phyloP scores from a whole-genome alignment of 2,329 filamentous ascomycete genomes.

The Pestalotiopsis sp. region DNA sequence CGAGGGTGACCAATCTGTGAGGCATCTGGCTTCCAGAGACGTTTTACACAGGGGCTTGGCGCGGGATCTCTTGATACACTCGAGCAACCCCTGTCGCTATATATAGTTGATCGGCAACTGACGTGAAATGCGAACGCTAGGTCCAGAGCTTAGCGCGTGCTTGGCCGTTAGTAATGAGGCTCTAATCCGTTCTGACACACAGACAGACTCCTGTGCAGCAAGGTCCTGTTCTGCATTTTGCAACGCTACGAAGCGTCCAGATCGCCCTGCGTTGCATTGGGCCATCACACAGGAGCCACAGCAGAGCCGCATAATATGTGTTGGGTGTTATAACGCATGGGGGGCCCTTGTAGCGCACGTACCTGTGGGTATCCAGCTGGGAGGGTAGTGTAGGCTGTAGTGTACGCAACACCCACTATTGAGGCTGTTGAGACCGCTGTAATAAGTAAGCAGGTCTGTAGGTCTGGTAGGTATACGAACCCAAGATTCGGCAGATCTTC shows the following conservation, averaged over 20 bases:
- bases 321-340: background rate
- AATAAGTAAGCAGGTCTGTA: background rate
- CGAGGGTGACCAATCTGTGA: background rate
- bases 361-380: background rate
- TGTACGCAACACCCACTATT: background rate
- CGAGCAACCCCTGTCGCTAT: conserved; percentile 1
- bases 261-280: background rate
- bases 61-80: background rate
- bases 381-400: background rate
- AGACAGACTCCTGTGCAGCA: background rate
- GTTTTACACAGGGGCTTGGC: background rate
- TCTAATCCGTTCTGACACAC: conserved; percentile 3
- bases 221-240: background rate
- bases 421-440: background rate
- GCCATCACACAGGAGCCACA: background rate
- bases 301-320: background rate
- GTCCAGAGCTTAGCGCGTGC: conserved; percentile 1
- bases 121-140: background rate
- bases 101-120: conserved; percentile 4
- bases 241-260: background rate
- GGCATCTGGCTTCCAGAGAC: conserved; percentile 1
- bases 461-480: background rate
- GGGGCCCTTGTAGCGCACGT: background rate
- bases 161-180: conserved; percentile 7
- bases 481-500: background rate